Percentiles rank a stretch among this genome's conserved stretches.
Conservation (phyloP, 2,329 filamentous ascomycete genomes). For the Trichoderma harzianum region DNA sequence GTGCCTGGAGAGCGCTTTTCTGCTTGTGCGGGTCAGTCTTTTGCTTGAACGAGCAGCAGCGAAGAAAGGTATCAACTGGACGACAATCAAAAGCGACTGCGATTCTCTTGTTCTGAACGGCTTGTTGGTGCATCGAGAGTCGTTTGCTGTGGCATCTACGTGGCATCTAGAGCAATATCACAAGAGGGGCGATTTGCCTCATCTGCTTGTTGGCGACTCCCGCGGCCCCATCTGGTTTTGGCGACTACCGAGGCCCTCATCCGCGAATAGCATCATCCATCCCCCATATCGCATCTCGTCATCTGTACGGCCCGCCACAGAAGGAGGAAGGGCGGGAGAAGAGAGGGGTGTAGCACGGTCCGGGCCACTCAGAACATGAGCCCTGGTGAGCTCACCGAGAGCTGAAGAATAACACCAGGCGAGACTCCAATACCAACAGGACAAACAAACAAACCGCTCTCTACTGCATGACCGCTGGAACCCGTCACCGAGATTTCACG, state of each 20-base stretch:
- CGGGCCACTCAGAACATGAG: background rate
- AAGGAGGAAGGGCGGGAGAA: slow-evolving; percentile 1
- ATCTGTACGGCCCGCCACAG: background rate
- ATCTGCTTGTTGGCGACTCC: background rate
- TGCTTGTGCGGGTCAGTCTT: background rate
- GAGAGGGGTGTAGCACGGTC: background rate
- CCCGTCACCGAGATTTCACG: background rate
- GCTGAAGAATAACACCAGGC: background rate
- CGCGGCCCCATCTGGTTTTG: background rate
- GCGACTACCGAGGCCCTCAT: no score
- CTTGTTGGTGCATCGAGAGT: background rate
- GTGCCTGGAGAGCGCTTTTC: background rate
- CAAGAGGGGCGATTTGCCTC: background rate
- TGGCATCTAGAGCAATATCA: background rate
- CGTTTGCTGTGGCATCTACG: background rate
- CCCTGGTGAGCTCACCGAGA: background rate
- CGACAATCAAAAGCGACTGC: background rate
- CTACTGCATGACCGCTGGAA: background rate
- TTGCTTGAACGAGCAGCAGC: background rate
- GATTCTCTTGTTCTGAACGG: background rate
- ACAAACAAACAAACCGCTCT: background rate
- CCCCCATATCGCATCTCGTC: background rate
- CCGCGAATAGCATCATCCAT: background rate
- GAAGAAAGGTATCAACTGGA: background rate
- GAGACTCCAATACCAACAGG: background rate